Evolutionary conservation across 2,329 filamentous ascomycete species (phyloP), one percentile per base, ranked within the genome.

Genomic region (Colletotrichum noveboracense): DNA sequence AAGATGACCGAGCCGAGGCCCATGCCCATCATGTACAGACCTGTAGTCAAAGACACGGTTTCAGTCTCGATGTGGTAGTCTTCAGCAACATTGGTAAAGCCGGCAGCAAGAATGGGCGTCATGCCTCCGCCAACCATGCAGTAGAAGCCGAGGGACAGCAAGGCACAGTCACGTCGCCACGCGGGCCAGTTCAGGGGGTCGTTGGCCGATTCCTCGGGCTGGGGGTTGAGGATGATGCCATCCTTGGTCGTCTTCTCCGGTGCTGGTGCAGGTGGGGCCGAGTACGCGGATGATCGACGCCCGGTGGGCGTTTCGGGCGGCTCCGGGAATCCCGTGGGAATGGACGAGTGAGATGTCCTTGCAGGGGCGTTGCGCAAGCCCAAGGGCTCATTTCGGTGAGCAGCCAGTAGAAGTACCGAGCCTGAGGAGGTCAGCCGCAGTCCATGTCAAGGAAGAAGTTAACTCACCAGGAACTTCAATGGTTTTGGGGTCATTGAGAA

Each of bases 41-140:
- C 96, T 0, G 96, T 98, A 0, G 96, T 98, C 73, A 98, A 88
- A 4, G 96, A 93, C 6, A 98, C 95, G 67, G 90, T 85, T 34
- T 95, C 91, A 18, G 94, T 91, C 0, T 91, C 88, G 26, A 98
- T 91, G 75, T 89, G 76, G 81, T 94, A 90, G 55, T 89, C 88
- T 1, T 88, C 78, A 2, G 96, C 93, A 14, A 98, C 94, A 58
- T 97, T 88, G 36, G 92, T 93, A 86, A 98, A 98, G 14, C 96
- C 96, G 12, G 97, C 96, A 0, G 96, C 96, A 21, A 98, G 89
- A 34, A 98, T 88, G 0, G 97, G 94, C 0, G 96, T 98, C 88
- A 98, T 97, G 58, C 96, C 96, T 55, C 96, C 96, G 71, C 96
- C 96, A 21, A 98, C 85, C 92, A 98, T 94, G 84, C 96, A 98